Evolutionary conservation across 495 filamentous ascomycete genomes (phyloP).

Genomic region (Aspergillus affinis): DNA sequence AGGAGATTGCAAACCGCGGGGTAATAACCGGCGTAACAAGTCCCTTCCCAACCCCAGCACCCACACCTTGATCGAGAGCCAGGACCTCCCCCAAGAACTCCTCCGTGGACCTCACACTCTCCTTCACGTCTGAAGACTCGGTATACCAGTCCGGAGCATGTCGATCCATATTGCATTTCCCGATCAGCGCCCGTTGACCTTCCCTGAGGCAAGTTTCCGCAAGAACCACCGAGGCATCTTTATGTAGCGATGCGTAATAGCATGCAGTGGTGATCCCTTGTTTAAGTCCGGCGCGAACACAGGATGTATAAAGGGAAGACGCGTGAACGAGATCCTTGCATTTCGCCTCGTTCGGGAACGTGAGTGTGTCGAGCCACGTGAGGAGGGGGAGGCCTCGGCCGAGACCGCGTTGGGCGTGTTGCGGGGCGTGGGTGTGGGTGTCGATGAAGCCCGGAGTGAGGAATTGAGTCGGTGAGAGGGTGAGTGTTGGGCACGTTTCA

Average conservation of each 20-base stretch:
- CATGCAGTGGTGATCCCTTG: conserved; percentile 67
- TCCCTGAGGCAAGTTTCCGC: conserved; percentile 55
- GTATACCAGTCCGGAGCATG: conserved; percentile 60
- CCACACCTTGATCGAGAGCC: conserved; percentile 31
- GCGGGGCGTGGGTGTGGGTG: conserved; percentile 66
- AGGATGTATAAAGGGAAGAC: conserved; percentile 47
- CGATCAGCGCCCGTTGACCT: conserved; percentile 64
- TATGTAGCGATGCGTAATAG: conserved; percentile 63
- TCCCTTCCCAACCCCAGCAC: conserved; percentile 14
- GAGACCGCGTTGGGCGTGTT: conserved; percentile 60
- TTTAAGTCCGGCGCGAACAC: conserved; percentile 56
- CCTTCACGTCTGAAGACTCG: conserved; percentile 42
- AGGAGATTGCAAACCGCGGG: conserved; percentile 64
- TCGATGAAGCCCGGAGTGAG: conserved; percentile 63
- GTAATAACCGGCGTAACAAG: conserved; percentile 60
- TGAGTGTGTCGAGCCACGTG: conserved; percentile 59
- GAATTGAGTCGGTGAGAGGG: conserved; percentile 51
- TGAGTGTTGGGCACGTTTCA: conserved; percentile 32
- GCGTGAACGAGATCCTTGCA: conserved; percentile 57
- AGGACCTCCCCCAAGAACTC: conserved; percentile 40
- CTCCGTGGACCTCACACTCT: conserved; percentile 53
- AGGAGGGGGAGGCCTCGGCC: conserved; percentile 58
- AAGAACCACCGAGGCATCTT: conserved; percentile 56
- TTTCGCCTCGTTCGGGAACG: conserved; percentile 62
- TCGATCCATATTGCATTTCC: conserved; percentile 66